These are phyloP conservation scores for Dactylorhiza incarnata DNA, from an alignment of 106 monocot genomes.

Conservation along the genomic window DNA sequence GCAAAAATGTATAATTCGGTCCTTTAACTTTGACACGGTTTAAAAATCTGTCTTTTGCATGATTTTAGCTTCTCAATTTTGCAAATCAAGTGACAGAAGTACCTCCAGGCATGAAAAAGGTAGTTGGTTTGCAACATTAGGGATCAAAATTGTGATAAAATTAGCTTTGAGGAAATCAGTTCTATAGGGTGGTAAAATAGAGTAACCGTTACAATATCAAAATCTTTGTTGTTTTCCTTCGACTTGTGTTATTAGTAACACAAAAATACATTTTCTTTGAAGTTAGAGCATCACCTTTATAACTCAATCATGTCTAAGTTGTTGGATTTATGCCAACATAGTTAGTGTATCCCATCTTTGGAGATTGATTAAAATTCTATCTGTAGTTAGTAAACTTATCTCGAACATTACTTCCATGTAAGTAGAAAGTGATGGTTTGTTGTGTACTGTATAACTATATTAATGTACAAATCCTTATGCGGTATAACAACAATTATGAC, in stretches of 20 bases:
- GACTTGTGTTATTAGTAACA: neutral
- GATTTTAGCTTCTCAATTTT: neutral
- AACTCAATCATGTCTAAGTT: neutral
- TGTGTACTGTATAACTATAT: neutral
- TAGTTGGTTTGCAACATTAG: too few species aligned
- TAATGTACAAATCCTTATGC: neutral
- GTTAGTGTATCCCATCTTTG: neutral
- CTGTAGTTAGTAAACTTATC: neutral
- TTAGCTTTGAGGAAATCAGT: too few species aligned
- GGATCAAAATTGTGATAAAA: too few species aligned
- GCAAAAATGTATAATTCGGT: neutral
- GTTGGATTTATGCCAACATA: neutral
- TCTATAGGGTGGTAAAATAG: too few species aligned
- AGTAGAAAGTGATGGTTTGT: neutral
- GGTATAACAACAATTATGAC: too few species aligned
- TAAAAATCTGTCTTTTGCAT: neutral
- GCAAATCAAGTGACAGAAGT: too few species aligned
- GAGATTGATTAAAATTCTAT: neutral
- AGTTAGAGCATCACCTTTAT: neutral
- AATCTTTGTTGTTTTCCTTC: neutral
- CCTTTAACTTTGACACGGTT: too few species aligned
- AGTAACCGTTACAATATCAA: too few species aligned
- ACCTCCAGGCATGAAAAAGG: too few species aligned
- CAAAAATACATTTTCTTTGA: neutral
- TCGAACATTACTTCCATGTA: neutral